These are phyloP conservation scores for Nicotiana otophora DNA, from an alignment of 257 asterid species.

Conservation along the genomic window DNA sequence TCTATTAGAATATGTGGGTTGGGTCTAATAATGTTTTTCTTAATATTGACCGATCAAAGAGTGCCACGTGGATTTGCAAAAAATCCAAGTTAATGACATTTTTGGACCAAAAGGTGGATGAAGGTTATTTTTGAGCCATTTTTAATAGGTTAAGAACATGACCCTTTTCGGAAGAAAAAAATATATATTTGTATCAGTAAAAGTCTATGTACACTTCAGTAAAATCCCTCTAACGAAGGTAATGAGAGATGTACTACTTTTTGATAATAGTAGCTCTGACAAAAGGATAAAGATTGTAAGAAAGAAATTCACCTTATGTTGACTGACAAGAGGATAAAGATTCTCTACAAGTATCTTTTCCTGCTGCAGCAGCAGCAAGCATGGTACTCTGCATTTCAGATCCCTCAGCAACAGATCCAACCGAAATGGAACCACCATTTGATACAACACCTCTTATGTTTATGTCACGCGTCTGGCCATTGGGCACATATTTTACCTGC, in stretches of 20 bases:
- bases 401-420: slow-evolving; percentile 36
- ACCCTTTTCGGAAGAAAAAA: too few species aligned
- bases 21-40: too few species aligned
- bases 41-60: too few species aligned
- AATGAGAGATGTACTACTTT: background rate
- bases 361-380: slow-evolving; percentile 50
- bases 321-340: slow-evolving; percentile 68
- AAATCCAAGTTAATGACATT: too few species aligned
- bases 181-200: too few species aligned
- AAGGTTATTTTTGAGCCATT: too few species aligned
- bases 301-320: slow-evolving; percentile 43
- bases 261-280: too few species aligned
- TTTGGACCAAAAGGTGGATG: too few species aligned
- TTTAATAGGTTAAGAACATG: too few species aligned
- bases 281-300: background rate
- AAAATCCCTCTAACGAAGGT: background rate
- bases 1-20: too few species aligned
- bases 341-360: slow-evolving; percentile 21
- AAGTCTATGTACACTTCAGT: too few species aligned
- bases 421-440: slow-evolving; percentile 7
- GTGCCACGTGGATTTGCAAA: too few species aligned
- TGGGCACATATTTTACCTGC: slow-evolving; percentile 20
- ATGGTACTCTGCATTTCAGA: slow-evolving; percentile 55
- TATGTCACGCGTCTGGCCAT: slow-evolving; percentile 23
- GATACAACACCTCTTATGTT: slow-evolving; percentile 22